Evolutionary conservation across 768 basidiomycete species (phyloP), one percentile per base, ranked within the genome.

Genomic region (Lyophyllum semitale): DNA sequence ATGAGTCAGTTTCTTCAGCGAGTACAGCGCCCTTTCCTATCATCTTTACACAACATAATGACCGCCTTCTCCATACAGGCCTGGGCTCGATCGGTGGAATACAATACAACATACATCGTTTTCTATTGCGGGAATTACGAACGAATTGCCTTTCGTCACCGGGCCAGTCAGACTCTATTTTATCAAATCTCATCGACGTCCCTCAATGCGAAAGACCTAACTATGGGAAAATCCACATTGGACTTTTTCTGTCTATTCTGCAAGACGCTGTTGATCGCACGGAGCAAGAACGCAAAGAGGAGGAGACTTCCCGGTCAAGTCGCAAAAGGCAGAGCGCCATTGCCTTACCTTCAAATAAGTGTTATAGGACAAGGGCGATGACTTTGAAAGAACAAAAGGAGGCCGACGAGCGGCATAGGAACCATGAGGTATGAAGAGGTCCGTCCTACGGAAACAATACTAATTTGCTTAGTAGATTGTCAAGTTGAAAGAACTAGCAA

Each of bases 61-160:
- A n/a, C n/a, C n/a, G n/a, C n/a, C n/a, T n/a, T n/a, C n/a, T n/a
- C 9, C 8, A 25, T 11, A 23, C 22, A 64, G 63, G 51, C 57
- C 0, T 64, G 62, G 62, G 50, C 52, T n/a, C 35, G 52, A 40
- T 35, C 62, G 15, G 62, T 59, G 22, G 49, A 56, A n/a, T n/a
- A 48, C 12, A 41, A 64, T 25, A 55, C 53, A 22, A 60, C 56
- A 20, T 57, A 62, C 26, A 59, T 65, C 4, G 40, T 66, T 18
- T 58, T 66, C 8, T 48, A 55, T 29, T 65, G 59, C 25, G 59
- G 65, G 8, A 57, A 53, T n/a, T 50, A 33, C 47, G 63, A 64
- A 50, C 32, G 49, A n/a, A 63, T 63, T 5, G 57, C 30, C 1
- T 50, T 64, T 37, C 63, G 61, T 23, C 57, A 64, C 15, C 63